phyloP scores from a whole-genome alignment of 495 filamentous ascomycete genomes.

The Hyaloscypha variabilis region DNA sequence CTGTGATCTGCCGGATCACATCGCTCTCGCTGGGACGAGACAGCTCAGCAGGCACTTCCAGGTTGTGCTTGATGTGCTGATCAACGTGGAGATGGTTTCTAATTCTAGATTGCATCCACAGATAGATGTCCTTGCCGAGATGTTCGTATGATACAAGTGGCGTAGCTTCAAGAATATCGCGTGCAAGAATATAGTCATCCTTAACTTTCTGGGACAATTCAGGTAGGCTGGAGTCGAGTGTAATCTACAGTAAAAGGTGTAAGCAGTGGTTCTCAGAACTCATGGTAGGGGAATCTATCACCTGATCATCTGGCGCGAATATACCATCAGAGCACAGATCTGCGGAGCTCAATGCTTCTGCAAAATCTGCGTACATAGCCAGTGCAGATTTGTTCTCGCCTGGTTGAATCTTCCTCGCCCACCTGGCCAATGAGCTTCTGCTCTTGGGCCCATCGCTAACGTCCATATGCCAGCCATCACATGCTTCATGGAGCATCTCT shows the following conservation, averaged over 20 bases:
- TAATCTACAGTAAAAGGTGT: conserved; percentile 1
- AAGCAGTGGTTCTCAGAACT: neutral
- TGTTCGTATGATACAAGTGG: conserved; percentile 22
- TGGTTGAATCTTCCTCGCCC: conserved; percentile 12
- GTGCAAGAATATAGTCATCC: conserved; percentile 66
- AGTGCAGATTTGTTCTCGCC: conserved; percentile 19
- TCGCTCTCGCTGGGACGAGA: conserved; percentile 24
- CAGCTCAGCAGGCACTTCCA: conserved; percentile 26
- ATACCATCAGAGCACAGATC: conserved; percentile 46
- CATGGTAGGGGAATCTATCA: conserved; percentile 12
- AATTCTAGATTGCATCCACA: conserved; percentile 34
- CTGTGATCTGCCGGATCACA: conserved; percentile 9
- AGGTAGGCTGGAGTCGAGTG: conserved; percentile 61
- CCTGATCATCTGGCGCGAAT: conserved; percentile 43
- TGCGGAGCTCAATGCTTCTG: conserved; percentile 49
- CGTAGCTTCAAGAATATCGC: conserved; percentile 59
- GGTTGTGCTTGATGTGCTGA: conserved; percentile 22
- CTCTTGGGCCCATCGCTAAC: neutral
- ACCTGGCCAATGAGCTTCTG: conserved; percentile 33
- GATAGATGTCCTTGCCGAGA: conserved; percentile 32
- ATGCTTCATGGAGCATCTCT: conserved; percentile 54
- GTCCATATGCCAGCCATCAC: conserved; percentile 61
- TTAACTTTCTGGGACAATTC: conserved; percentile 58
- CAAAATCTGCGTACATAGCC: conserved; percentile 34
- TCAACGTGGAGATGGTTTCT: conserved; percentile 32